phyloP scores from a whole-genome alignment of 23 red algal species.

The Agarophyton chilense region DNA sequence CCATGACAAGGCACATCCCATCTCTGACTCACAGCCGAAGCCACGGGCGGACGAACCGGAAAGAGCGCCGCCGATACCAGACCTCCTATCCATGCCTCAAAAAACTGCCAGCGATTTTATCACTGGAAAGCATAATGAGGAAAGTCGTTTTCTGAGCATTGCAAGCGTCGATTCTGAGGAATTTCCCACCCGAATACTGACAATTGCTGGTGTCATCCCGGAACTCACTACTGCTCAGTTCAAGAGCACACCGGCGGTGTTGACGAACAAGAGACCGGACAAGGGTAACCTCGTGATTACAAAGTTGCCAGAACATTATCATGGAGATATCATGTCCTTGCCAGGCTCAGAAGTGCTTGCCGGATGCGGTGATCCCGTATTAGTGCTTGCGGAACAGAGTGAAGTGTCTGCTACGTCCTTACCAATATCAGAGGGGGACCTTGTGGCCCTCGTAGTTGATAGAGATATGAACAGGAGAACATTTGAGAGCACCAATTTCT shows the following conservation, averaged over 20 bases:
- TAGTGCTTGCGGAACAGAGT: slow-evolving; percentile 9
- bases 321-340: slow-evolving; percentile 44
- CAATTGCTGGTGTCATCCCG: slow-evolving; percentile 52
- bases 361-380: slow-evolving; percentile 30
- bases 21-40: neutral
- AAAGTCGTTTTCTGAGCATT: slow-evolving; percentile 56
- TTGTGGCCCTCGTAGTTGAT: slow-evolving; percentile 48
- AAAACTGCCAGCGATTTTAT: neutral
- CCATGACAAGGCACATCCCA: neutral
- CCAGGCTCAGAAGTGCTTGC: slow-evolving; percentile 18
- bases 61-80: neutral
- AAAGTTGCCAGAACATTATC: slow-evolving; percentile 39
- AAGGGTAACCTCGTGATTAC: slow-evolving; percentile 38
- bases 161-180: slow-evolving; percentile 50
- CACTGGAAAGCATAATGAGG: slow-evolving; percentile 56
- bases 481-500: slow-evolving; percentile 55
- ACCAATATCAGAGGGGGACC: slow-evolving; percentile 16
- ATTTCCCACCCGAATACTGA: slow-evolving; percentile 27
- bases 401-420: slow-evolving; percentile 17
- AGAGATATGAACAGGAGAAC: neutral
- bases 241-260: slow-evolving; percentile 1
- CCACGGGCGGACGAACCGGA: too few relatives aligned
- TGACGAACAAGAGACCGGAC: slow-evolving; percentile 26
- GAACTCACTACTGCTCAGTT: slow-evolving; percentile 36
- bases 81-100: neutral